phyloP scores from a whole-genome alignment of 1,284 basidiomycete genomes.

The Boletus semigastroideus region DNA sequence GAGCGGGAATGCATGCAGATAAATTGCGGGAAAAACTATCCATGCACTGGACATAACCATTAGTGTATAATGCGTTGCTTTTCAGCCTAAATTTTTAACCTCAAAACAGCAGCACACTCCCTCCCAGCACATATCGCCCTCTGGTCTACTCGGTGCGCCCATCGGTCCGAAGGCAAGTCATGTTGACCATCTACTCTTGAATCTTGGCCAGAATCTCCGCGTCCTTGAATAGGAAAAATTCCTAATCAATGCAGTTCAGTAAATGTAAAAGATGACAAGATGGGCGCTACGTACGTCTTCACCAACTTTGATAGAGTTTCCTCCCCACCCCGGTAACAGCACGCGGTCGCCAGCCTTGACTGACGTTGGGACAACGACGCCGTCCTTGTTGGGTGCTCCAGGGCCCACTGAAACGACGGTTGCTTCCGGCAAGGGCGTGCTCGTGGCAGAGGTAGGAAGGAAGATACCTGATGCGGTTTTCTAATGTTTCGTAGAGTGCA shows the following conservation, averaged over 20 bases:
- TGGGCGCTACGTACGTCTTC: slow-evolving; percentile 74
- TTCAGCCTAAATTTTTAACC: slow-evolving; percentile 11
- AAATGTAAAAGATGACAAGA: not conserved
- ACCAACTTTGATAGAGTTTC: slow-evolving; percentile 93
- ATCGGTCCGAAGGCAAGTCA: not conserved
- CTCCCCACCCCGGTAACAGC: slow-evolving; percentile 94
- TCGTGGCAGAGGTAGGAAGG: slow-evolving; percentile 86
- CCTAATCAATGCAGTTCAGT: slow-evolving; percentile 41
- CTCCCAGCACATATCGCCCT: not conserved
- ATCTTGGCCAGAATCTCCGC: slow-evolving; percentile 97
- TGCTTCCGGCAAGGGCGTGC: slow-evolving; percentile 88
- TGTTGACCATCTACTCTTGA: slow-evolving; percentile 63
- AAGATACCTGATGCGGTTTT: slow-evolving; percentile 96
- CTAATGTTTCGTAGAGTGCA: slow-evolving; percentile 39
- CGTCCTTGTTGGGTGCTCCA: slow-evolving; percentile 87
- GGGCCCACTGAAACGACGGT: slow-evolving; percentile 96
- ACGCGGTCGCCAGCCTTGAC: slow-evolving; percentile 93
- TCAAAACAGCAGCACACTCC: not conserved
- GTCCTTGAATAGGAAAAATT: slow-evolving; percentile 96
- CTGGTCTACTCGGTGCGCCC: not conserved
- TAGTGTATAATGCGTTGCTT: slow-evolving; percentile 18
- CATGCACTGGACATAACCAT: slow-evolving; percentile 23
- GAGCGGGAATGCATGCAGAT: slow-evolving; percentile 30
- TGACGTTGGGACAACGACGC: slow-evolving; percentile 71
- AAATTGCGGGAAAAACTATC: slow-evolving; percentile 17